phyloP scores from a whole-genome alignment of 1,284 basidiomycete species.

The Cryptococcus hybrid region DNA sequence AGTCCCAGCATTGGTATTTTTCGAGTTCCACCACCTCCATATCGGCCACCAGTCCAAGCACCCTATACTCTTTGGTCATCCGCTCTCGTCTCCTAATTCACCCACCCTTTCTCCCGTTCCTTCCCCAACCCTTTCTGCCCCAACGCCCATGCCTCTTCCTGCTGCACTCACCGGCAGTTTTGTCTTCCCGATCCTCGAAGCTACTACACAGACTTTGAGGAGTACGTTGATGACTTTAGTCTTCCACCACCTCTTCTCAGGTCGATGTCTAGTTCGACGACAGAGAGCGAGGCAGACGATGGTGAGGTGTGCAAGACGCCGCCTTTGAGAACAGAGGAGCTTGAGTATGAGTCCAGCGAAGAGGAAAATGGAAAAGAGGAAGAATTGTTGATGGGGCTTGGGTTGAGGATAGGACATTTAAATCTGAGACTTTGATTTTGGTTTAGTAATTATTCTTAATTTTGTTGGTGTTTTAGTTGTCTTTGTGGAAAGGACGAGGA shows the following conservation, averaged over 20 bases:
- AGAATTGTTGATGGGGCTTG: slow-evolving; percentile 17
- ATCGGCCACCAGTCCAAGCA: background rate
- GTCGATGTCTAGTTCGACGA: slow-evolving; percentile 17
- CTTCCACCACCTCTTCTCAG: slow-evolving; percentile 27
- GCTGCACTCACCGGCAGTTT: background rate
- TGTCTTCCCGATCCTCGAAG: background rate
- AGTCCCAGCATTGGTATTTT: background rate
- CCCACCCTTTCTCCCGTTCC: background rate
- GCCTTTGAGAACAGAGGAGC: slow-evolving; percentile 17
- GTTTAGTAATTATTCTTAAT: background rate
- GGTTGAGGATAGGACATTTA: background rate
- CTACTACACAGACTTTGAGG: slow-evolving; percentile 12
- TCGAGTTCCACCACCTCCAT: background rate
- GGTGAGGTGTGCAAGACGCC: slow-evolving; percentile 30
- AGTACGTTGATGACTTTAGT: slow-evolving; percentile 15
- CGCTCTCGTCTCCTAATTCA: background rate
- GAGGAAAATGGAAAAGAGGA: slow-evolving; percentile 29
- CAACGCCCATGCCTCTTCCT: slow-evolving; percentile 4
- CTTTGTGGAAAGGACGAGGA: too few relatives aligned
- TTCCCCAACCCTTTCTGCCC: background rate
- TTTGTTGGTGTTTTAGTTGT: slow-evolving; percentile 6
- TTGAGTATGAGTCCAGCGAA: slow-evolving; percentile 26
- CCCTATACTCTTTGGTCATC: background rate
- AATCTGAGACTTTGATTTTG: background rate
- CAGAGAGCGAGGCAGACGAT: slow-evolving; percentile 8